These are phyloP conservation scores for Penicillium glabrum DNA, from an alignment of 2,329 filamentous ascomycete genomes.

Conservation along the genomic window DNA sequence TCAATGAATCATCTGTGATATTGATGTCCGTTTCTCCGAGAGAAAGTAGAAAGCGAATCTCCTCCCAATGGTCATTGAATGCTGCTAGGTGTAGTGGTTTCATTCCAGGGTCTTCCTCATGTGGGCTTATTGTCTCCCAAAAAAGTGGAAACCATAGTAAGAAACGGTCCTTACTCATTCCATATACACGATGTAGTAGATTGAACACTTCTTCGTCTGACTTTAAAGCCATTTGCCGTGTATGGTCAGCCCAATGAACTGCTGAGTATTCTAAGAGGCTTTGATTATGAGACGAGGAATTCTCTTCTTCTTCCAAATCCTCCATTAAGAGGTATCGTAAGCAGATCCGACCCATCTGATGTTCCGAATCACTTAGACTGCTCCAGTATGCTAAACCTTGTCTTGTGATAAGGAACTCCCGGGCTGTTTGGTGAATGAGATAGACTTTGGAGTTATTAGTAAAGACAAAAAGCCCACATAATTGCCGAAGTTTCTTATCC, in stretches of 20 bases:
- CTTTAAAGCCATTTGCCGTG: neutral
- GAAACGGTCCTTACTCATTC: neutral
- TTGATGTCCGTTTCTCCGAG: neutral
- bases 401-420: constrained; percentile 8
- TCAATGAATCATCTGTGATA: neutral
- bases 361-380: constrained; percentile 1
- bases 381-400: neutral
- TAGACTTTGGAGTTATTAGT: constrained; percentile 14
- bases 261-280: neutral
- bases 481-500: constrained; percentile 1
- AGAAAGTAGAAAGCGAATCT: neutral
- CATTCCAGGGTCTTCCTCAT: no score
- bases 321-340: constrained; percentile 10
- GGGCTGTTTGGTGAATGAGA: constrained; percentile 19
- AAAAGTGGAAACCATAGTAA: no score
- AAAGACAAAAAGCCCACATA: constrained; percentile 18
- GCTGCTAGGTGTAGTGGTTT: no score
- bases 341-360: constrained; percentile 7
- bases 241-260: neutral
- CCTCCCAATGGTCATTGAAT: no score
- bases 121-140: no score
- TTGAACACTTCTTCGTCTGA: neutral
- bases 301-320: neutral
- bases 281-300: neutral
- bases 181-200: neutral